phyloP scores from a whole-genome alignment of 345 rosid genomes.

The Anastatica hierochuntica region DNA sequence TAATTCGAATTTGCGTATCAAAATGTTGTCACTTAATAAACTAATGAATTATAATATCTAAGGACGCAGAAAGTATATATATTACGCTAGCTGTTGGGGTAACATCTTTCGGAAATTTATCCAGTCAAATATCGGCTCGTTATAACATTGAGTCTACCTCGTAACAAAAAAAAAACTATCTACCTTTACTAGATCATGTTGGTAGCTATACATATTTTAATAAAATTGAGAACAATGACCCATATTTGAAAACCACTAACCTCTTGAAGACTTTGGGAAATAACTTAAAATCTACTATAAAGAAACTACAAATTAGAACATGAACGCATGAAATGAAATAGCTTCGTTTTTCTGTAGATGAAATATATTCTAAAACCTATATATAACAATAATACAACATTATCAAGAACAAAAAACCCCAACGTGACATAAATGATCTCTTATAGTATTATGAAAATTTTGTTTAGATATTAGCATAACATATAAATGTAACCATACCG shows the following conservation, averaged over 20 bases:
- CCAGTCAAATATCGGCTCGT: not conserved
- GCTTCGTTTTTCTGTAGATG: not conserved
- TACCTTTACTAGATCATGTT: not conserved
- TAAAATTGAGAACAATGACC: not conserved
- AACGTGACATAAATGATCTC: not conserved
- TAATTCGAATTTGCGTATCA: no score
- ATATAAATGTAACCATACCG: conserved; percentile 16
- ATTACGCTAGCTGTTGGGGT: no score
- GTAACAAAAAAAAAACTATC: not conserved
- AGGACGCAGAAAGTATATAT: no score
- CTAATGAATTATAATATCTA: no score
- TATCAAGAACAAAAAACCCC: not conserved
- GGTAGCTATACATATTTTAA: not conserved
- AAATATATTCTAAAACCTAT: not conserved
- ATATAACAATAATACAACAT: not conserved
- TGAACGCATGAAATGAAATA: not conserved
- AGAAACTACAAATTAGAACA: not conserved
- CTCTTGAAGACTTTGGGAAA: not conserved
- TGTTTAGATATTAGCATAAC: not conserved
- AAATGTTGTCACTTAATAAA: not conserved
- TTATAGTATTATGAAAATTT: not conserved
- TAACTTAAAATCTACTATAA: not conserved
- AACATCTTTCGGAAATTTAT: not conserved
- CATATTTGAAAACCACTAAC: not conserved
- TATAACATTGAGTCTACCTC: no score